Percentiles rank a stretch among this genome's conserved stretches.
Conservation (phyloP, 1,284 basidiomycete species). For the Rhizoctonia solani region DNA sequence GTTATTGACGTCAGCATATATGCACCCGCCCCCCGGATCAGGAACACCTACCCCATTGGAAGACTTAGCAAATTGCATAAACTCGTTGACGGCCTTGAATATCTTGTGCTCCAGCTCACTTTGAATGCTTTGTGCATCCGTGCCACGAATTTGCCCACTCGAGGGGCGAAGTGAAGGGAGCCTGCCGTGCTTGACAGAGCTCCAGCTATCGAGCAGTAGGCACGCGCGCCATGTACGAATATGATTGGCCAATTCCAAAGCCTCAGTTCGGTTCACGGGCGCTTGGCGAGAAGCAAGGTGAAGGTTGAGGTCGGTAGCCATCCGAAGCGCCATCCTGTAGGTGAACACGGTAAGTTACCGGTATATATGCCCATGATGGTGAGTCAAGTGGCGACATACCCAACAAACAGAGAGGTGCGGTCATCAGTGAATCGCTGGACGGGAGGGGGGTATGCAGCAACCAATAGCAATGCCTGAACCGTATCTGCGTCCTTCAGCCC, state of each 20-base stretch:
- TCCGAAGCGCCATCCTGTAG: constrained; percentile 15
- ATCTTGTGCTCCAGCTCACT: constrained; percentile 8
- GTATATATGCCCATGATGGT: background rate
- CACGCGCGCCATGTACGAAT: constrained; percentile 22
- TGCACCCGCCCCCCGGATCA: background rate
- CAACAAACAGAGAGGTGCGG: constrained; percentile 22
- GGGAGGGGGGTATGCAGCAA: constrained; percentile 17
- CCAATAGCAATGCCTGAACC: constrained; percentile 19
- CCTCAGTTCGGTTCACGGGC: background rate
- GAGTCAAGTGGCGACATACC: background rate
- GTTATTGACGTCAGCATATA: background rate
- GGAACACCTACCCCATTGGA: background rate
- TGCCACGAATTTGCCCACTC: background rate
- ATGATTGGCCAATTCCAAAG: constrained; percentile 2
- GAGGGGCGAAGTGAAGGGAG: background rate
- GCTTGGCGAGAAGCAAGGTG: background rate
- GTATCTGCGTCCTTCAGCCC: constrained; percentile 18
- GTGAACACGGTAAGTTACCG: background rate
- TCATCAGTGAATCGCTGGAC: constrained; percentile 16
- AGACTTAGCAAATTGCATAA: constrained; percentile 4
- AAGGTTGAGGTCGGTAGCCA: constrained; percentile 10
- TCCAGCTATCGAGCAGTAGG: constrained; percentile 5
- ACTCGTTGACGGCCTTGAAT: constrained; percentile 2
- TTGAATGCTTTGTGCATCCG: background rate
- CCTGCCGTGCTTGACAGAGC: constrained; percentile 7